Evolutionary conservation across 176 grass and related monocot species (phyloP).

Genomic region (Panicum miliaceum): DNA sequence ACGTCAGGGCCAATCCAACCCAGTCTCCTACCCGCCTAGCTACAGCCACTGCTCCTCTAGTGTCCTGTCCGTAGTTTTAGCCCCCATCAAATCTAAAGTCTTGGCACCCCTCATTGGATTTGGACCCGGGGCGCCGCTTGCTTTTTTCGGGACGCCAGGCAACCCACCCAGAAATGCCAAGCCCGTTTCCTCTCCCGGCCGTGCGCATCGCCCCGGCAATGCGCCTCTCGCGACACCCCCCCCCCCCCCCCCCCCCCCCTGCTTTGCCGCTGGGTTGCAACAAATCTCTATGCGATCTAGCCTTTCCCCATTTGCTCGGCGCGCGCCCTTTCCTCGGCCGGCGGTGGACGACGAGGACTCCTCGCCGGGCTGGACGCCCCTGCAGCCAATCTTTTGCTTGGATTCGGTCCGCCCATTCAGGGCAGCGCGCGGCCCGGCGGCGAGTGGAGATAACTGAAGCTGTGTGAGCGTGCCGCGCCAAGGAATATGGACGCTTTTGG

Average conservation of each 20-base stretch:
- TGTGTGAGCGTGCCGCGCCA: background rate
- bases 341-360: background rate
- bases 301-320: conserved; percentile 41
- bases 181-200: background rate
- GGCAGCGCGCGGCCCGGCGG: conserved; percentile 17
- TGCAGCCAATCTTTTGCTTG: conserved; percentile 32
- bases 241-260: too few species aligned
- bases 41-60: too few species aligned
- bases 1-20: conserved; percentile 18
- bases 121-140: background rate
- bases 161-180: conserved; percentile 24
- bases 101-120: background rate
- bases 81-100: background rate
- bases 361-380: background rate
- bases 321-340: background rate
- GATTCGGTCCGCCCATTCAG: conserved; percentile 21
- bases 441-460: background rate
- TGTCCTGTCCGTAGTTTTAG: background rate
- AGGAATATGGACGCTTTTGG: conserved; percentile 33
- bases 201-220: background rate
- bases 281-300: conserved; percentile 46
- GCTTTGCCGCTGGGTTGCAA: background rate
- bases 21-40: background rate
- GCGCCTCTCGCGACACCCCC: background rate
- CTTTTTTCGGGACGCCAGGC: conserved; percentile 21